Percentiles rank a stretch among this genome's conserved stretches.
These are phyloP conservation scores for Cicer pinnatifidum DNA, from an alignment of 306 rosid genomes.

Conservation along the genomic window DNA sequence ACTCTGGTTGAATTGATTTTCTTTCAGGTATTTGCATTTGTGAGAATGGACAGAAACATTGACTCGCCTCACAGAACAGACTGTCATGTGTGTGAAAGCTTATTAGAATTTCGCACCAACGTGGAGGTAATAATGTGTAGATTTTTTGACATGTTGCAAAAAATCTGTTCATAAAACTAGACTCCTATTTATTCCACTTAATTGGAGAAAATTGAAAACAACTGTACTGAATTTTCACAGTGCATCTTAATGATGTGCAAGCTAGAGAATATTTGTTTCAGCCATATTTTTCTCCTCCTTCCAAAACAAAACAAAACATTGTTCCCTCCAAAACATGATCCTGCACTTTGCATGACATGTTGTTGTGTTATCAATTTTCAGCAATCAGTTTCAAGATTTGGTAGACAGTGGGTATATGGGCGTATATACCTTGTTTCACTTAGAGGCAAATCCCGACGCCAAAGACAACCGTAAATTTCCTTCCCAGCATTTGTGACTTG, in stretches of 20 bases:
- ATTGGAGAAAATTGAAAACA: too few species aligned
- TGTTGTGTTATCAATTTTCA: conserved; percentile 46
- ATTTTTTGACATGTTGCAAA: conserved; percentile 27
- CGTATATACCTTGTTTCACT: conserved; percentile 76
- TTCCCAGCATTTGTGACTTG: conserved; percentile 18
- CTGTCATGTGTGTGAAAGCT: conserved; percentile 80
- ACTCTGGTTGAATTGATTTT: conserved; percentile 35
- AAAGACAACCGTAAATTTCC: conserved; percentile 50
- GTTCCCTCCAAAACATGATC: background rate
- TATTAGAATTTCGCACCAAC: conserved; percentile 78
- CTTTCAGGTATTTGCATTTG: conserved; percentile 90
- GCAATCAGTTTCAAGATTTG: conserved; percentile 63
- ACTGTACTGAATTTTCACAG: too few species aligned
- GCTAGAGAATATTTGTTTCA: too few species aligned
- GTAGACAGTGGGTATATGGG: conserved; percentile 85
- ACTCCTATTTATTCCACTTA: background rate
- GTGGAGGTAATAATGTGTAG: conserved; percentile 66
- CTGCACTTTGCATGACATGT: conserved; percentile 20
- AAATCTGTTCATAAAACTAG: conserved; percentile 5
- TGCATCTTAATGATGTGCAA: too few species aligned
- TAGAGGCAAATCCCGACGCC: conserved; percentile 51
- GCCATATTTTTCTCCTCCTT: too few species aligned
- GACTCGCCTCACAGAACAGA: conserved; percentile 79
- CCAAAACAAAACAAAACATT: too few species aligned
- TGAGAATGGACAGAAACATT: conserved; percentile 56